Evolutionary conservation across 208 protist genomes (phyloP).

Genomic region (Borovskyia barvae): DNA sequence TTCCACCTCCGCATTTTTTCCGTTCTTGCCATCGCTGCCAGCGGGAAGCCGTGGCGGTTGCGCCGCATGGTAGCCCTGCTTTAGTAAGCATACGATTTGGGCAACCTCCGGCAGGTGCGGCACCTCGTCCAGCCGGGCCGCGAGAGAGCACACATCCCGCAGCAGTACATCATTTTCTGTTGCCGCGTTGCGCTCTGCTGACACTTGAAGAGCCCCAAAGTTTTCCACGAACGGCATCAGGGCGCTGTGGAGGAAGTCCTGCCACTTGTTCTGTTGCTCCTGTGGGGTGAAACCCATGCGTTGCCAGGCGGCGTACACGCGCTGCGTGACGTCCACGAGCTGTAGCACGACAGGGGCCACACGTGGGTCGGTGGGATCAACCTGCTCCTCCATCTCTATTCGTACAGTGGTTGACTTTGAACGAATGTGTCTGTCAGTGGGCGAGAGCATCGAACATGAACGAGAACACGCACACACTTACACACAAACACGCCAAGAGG

Average conservation of each 20-base stretch:
- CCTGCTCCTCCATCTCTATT: no score
- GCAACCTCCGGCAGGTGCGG: constrained; percentile 37
- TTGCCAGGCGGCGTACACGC: constrained; percentile 35
- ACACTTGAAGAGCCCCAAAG: constrained; percentile 38
- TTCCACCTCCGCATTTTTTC: no score
- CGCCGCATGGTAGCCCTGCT: constrained; percentile 8
- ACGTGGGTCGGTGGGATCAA: constrained; percentile 21
- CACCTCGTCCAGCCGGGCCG: constrained; percentile 38
- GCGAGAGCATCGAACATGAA: no score
- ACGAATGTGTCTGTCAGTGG: no score
- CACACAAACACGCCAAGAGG: no score
- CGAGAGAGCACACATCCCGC: constrained; percentile 49
- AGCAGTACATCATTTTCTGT: constrained; percentile 54
- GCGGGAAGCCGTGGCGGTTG: constrained; percentile 1
- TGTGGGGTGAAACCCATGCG: constrained; percentile 39
- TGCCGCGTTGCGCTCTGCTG: constrained; percentile 44
- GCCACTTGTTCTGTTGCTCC: constrained; percentile 40
- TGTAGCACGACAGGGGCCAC: constrained; percentile 13
- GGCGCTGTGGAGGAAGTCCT: constrained; percentile 31
- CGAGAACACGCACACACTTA: no score
- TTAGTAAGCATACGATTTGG: constrained; percentile 14
- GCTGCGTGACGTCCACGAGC: constrained; percentile 12
- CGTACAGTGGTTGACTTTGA: no score
- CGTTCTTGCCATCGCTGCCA: not conserved
- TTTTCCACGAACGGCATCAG: constrained; percentile 46